Base-by-base conservation (phyloP, 1,284 basidiomycete genomes). In the Irpex rosettiformis region DNA sequence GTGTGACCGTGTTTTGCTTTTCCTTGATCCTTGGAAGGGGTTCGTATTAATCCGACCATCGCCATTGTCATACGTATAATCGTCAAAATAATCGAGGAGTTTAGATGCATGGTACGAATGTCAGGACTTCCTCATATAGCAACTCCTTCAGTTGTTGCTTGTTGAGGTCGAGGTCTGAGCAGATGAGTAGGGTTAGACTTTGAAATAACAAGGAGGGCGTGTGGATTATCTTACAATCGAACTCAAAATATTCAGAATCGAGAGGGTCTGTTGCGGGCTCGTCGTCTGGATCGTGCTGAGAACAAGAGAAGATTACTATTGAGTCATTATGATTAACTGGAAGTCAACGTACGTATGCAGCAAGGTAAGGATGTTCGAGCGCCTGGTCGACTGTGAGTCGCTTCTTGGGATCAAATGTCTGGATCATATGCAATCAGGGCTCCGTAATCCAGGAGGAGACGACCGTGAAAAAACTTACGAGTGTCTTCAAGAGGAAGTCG, bases 391-490 rank as follows among this genome's bases (percentile, higher is more conserved):
- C 92, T 1, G 88, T 88, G 71, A 96, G 83, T 56, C 94, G 84
- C 72, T 91, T 91, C 74, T 87, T 87, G 1, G 93, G 94, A 64
- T 96, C 93, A 69, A 96, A 91, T 22, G 89, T 92, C 79, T 82
- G 58, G 30, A 33, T 33, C 8, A 10, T 33, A 60, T 37, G 55
- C 16, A 29, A 58, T 33, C 33, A 57, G 51, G 16, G 33, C n/a
- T 54, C 37, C 47, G 45, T 16, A n/a, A 29, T 5, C 24, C n/a
- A 28, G 24, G 25, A 45, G 18, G 45, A 3, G 10, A 47, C 7
- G 65, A 62, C 16, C 30, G 8, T 65, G 55, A 72, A 49, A 25
- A 24, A 82, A 66, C 70, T 75, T 58, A 93, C 91, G 72, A 95
- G 73, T 11, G 91, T 94, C 75, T 85, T 88, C 49, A 83, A 77